These are phyloP conservation scores for Crithidia fasciculata DNA, from an alignment of 208 protist genomes.

Conservation along the genomic window DNA sequence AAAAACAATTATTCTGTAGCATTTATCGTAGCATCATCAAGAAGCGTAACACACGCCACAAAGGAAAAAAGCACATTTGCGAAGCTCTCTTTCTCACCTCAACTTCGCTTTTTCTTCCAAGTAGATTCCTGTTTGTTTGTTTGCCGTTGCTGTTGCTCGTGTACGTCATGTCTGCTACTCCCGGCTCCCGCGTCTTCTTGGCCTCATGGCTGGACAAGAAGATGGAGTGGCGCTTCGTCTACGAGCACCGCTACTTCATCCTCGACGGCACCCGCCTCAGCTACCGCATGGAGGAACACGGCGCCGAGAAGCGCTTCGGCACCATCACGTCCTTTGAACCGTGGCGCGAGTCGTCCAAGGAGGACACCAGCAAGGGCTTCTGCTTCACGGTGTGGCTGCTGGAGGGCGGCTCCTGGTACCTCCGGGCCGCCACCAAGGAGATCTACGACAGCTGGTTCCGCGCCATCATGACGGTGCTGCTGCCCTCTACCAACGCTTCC, in stretches of 20 bases:
- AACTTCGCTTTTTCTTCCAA: conserved; percentile 2
- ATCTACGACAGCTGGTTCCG: conserved; percentile 58
- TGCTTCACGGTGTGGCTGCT: conserved; percentile 73
- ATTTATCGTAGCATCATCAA: too few species aligned
- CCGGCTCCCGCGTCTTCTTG: conserved; percentile 34
- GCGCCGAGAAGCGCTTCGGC: conserved; percentile 58
- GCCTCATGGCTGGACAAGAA: conserved; percentile 77
- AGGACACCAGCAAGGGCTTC: conserved; percentile 27
- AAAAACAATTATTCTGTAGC: too few species aligned
- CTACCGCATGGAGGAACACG: conserved; percentile 54
- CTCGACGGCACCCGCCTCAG: conserved; percentile 65
- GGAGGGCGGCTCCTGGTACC: conserved; percentile 74
- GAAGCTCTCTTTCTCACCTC: not conserved
- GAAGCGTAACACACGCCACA: too few species aligned
- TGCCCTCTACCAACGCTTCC: conserved; percentile 22
- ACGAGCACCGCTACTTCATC: conserved; percentile 67
- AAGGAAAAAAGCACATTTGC: too few species aligned
- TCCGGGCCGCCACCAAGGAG: conserved; percentile 52
- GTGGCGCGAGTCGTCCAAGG: conserved; percentile 12
- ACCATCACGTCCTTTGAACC: conserved; percentile 63
- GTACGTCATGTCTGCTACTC: not conserved
- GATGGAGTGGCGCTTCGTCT: conserved; percentile 78
- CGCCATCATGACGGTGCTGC: conserved; percentile 36
- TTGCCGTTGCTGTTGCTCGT: not conserved
- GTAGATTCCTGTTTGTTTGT: not conserved